Percentiles rank a stretch among this genome's conserved stretches.
Conservation (phyloP, 1,139 yeast species). For the Sugiyamaella castrensis region DNA sequence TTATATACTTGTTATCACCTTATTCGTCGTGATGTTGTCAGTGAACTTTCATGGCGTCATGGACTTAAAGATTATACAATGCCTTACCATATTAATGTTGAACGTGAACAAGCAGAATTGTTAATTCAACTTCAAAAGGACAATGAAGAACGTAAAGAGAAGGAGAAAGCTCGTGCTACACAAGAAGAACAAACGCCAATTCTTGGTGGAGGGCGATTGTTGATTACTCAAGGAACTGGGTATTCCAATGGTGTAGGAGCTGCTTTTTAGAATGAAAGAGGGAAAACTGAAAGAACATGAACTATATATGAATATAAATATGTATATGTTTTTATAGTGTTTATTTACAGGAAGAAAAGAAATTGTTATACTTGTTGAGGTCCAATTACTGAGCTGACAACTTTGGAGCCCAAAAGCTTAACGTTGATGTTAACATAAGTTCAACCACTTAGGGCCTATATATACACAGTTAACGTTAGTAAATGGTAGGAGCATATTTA, state of each 20-base stretch:
- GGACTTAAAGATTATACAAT: conserved; percentile 75
- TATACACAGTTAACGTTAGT: too few species aligned
- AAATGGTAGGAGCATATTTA: too few species aligned
- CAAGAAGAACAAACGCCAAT: conserved; percentile 43
- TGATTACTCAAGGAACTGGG: conserved; percentile 38
- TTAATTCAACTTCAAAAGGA: conserved; percentile 66
- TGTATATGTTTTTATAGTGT: too few species aligned
- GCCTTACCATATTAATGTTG: conserved; percentile 84
- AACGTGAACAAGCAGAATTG: conserved; percentile 68
- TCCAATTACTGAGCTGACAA: too few species aligned
- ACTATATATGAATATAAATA: too few species aligned
- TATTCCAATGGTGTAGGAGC: conserved; percentile 17
- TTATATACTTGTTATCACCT: conserved; percentile 82
- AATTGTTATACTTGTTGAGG: too few species aligned
- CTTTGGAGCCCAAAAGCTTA: too few species aligned
- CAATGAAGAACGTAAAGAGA: conserved; percentile 64
- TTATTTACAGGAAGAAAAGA: too few species aligned
- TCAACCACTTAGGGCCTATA: too few species aligned
- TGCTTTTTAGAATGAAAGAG: neutral
- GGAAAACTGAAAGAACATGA: too few species aligned
- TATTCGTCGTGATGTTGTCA: conserved; percentile 76
- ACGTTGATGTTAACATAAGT: too few species aligned
- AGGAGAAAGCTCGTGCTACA: conserved; percentile 55
- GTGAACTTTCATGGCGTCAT: conserved; percentile 90
- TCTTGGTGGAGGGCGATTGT: conserved; percentile 33